These are phyloP conservation scores for Scheffersomyces spartinae DNA, from an alignment of 805 yeast genomes.

Conservation along the genomic window DNA sequence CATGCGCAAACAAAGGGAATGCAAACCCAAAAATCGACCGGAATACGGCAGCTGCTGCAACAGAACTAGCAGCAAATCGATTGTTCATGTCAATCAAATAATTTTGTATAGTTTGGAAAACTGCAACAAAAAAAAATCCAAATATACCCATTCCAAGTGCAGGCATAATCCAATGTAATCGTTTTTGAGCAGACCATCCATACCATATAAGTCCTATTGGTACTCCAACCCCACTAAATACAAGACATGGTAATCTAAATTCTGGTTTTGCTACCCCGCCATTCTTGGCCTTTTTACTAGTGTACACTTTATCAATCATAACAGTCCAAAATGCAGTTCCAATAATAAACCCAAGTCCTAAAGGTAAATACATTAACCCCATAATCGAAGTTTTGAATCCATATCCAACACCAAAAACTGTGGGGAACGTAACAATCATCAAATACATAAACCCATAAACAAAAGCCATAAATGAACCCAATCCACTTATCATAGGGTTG, in stretches of 20 bases:
- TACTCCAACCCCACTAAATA: conserved; percentile 37
- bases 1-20: conserved; percentile 54
- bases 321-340: conserved; percentile 42
- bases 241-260: conserved; percentile 41
- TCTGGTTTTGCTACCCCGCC: conserved; percentile 52
- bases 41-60: conserved; percentile 58
- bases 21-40: conserved; percentile 58
- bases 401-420: conserved; percentile 35
- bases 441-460: conserved; percentile 57
- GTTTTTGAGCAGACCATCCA: conserved; percentile 57
- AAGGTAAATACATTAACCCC: conserved; percentile 49
- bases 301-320: conserved; percentile 30
- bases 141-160: conserved; percentile 48
- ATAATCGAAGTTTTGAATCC: conserved; percentile 35
- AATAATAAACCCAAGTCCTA: conserved; percentile 41
- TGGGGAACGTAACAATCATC: conserved; percentile 49
- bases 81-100: conserved; percentile 67
- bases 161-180: conserved; percentile 53
- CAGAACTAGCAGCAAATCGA: conserved; percentile 54
- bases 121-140: conserved; percentile 47
- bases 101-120: conserved; percentile 57
- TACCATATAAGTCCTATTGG: conserved; percentile 58
- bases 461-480: conserved; percentile 56
- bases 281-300: conserved; percentile 24
- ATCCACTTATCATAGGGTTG: conserved; percentile 53